Conservation (phyloP, 1,284 basidiomycete species). For the Mycena citricolor region DNA sequence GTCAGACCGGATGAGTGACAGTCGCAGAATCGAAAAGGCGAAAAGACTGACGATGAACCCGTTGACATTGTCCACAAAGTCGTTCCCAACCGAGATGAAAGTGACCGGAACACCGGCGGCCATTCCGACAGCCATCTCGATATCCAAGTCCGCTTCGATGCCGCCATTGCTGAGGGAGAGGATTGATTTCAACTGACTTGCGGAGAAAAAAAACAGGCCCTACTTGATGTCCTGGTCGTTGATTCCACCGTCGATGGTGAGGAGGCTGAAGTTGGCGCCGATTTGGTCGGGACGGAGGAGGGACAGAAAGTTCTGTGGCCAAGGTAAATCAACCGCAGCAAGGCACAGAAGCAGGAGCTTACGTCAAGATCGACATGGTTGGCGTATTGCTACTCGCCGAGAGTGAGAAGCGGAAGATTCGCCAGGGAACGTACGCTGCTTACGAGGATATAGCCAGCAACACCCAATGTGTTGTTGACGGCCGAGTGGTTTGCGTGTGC, state of each 20-base stretch:
- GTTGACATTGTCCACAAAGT: slow-evolving; percentile 3
- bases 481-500: not conserved
- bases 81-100: slow-evolving; percentile 15
- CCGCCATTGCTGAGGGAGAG: not conserved
- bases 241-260: not conserved
- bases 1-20: not conserved
- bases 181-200: not conserved
- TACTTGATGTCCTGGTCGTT: not conserved
- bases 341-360: no score
- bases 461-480: not conserved
- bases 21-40: not conserved
- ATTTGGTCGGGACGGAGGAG: not conserved
- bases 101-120: slow-evolving; percentile 14
- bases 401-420: not conserved
- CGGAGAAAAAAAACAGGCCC: not conserved
- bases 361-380: not conserved
- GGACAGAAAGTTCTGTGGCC: not conserved
- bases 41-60: slow-evolving; percentile 15
- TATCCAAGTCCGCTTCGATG: not conserved
- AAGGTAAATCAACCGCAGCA: no score
- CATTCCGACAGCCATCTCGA: slow-evolving; percentile 7
- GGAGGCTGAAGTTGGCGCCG: not conserved
- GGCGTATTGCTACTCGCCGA: not conserved
- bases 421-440: not conserved
- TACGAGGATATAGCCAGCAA: slow-evolving; percentile 3